Conservation (phyloP, 805 yeast genomes). For the Aciculoconidium aculeatum region DNA sequence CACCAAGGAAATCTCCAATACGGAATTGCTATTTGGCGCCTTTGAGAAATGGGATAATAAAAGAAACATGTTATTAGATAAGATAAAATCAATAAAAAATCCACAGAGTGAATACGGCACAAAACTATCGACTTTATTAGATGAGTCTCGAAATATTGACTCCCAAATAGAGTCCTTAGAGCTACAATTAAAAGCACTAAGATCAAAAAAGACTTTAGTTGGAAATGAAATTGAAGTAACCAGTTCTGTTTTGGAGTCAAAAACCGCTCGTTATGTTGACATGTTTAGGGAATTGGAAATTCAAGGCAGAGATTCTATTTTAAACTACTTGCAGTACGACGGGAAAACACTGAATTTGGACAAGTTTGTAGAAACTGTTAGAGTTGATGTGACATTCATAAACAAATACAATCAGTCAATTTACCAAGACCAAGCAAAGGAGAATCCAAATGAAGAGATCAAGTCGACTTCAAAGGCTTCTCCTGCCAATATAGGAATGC, state of each 20-base stretch:
- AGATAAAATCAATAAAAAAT: conserved; percentile 35
- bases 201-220: conserved; percentile 27
- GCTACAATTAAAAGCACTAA: conserved; percentile 23
- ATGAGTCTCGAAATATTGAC: conserved; percentile 27
- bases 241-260: conserved; percentile 46
- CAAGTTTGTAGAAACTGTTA: conserved; percentile 11
- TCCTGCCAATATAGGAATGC: conserved; percentile 14
- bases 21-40: conserved; percentile 18
- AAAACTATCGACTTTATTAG: conserved; percentile 30
- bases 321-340: conserved; percentile 18
- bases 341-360: conserved; percentile 15
- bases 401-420: conserved; percentile 9
- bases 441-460: background rate
- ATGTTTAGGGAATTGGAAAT: conserved; percentile 33
- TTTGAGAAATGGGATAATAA: conserved; percentile 39
- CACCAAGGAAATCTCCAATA: conserved; percentile 26
- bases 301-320: conserved; percentile 31
- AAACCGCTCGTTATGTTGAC: conserved; percentile 39
- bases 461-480: too few relatives aligned
- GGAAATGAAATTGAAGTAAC: conserved; percentile 38
- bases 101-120: conserved; percentile 35
- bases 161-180: conserved; percentile 36
- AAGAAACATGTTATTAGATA: conserved; percentile 26
- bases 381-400: conserved; percentile 26
- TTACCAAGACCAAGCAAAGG: background rate